Evolutionary conservation across 257 asterid species (phyloP), one percentile per base, ranked within the genome.

Genomic region (Ocimum tenuiflorum): DNA sequence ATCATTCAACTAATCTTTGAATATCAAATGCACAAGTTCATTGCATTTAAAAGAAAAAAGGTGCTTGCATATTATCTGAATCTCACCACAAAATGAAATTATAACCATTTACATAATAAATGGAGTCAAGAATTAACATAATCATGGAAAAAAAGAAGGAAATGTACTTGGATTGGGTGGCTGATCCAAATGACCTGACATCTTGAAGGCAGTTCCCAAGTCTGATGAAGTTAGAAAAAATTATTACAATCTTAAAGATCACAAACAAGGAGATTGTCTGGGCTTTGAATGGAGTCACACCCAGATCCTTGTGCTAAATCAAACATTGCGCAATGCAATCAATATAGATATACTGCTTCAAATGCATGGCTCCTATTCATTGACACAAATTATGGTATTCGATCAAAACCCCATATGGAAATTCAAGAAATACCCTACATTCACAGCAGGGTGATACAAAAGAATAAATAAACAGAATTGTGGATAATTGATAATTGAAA

Each of bases 171-270:
- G 83, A 78, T 76, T 76, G 67, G 53, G 8, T 0, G 87, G 83
- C 65, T 77, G 85, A 63, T 86, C 91, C 27, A 74, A 59, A 61
- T 82, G 80, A 78, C 83, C 95, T 12, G 89, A 83, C 88, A 36
- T 9, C 81, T 71, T 80, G 74, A 65, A 63, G 63, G 80, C 67
- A 68, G 38, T 50, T 75, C 6, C 68, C 73, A 63, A 77, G 62
- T 65, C 62, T 48, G 78, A 77, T 52, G 24, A 60, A 45, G 31
- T 27, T 27, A 27, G 31, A 39, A 2, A 27, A 27, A 27, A 27
- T 2, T 27, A 1, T 27, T 27, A 27, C 31, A 27, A 27, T 27
- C 31, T 27, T 27, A 27, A 27, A 27, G 31, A 27, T 31, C 12
- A 43, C 50, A 15, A 0, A 36, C 11, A 1, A 1, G 1, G 41